Evolutionary conservation across 352 stramenopile genomes (phyloP).

Genomic region (Salisapilia sapeloensis): DNA sequence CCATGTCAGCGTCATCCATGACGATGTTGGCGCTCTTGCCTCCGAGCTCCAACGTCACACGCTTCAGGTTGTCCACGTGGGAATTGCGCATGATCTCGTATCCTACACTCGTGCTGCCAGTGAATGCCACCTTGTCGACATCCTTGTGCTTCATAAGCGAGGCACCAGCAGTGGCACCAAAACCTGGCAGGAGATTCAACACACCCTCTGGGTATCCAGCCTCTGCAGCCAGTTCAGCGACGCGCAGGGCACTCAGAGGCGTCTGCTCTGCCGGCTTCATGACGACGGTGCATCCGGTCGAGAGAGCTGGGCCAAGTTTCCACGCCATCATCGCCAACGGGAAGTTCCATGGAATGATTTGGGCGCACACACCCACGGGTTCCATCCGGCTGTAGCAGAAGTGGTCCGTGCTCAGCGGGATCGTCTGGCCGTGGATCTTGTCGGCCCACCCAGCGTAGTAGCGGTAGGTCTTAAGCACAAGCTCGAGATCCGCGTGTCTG

Average conservation of each 20-base stretch:
- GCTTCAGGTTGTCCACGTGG: slow-evolving; percentile 50
- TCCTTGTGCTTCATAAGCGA: slow-evolving; percentile 25
- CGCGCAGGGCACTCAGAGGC: slow-evolving; percentile 79
- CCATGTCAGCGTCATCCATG: slow-evolving; percentile 46
- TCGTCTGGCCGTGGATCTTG: slow-evolving; percentile 55
- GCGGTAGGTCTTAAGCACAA: slow-evolving; percentile 71
- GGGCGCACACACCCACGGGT: slow-evolving; percentile 68
- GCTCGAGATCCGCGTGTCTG: slow-evolving; percentile 58
- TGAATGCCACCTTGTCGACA: slow-evolving; percentile 78
- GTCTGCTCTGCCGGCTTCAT: slow-evolving; percentile 91
- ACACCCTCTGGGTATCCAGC: slow-evolving; percentile 62
- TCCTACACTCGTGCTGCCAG: slow-evolving; percentile 43
- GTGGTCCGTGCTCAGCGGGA: slow-evolving; percentile 27
- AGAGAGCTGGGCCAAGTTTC: slow-evolving; percentile 82
- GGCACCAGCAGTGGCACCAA: slow-evolving; percentile 13
- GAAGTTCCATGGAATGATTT: slow-evolving; percentile 97
- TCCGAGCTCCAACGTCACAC: slow-evolving; percentile 51
- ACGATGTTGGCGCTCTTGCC: slow-evolving; percentile 72
- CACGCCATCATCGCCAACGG: slow-evolving; percentile 89
- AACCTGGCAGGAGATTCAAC: slow-evolving; percentile 62
- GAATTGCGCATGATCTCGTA: slow-evolving; percentile 36
- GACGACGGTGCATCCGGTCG: slow-evolving; percentile 83
- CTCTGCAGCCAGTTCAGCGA: slow-evolving; percentile 66
- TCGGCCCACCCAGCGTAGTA: slow-evolving; percentile 87
- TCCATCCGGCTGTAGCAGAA: slow-evolving; percentile 44